Evolutionary conservation across 169 alveolate species (phyloP), one percentile per base, ranked within the genome.

Genomic region (Cardiosporidium cionae): DNA sequence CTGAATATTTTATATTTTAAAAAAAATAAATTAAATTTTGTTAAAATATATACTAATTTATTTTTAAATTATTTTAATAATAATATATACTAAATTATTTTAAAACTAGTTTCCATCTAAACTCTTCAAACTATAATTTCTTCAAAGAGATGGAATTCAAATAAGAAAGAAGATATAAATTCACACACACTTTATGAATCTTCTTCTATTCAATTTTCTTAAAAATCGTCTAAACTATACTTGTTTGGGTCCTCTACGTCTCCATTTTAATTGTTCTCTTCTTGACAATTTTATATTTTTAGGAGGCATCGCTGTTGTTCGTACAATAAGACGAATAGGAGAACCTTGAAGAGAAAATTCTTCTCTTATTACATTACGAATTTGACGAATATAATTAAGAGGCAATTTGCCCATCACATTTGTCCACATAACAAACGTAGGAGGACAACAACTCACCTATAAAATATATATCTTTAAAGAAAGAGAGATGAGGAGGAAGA

Each of bases 351-450:
- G 52, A 16, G 52, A 68, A 70, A 87, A 87, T 35, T 87, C 91
- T 69, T 80, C 90, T 37, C 87, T 63, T 22, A 87, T 71, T 25
- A 88, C 84, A 9, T 76, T 75, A 54, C 77, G 70, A 68, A 87
- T 64, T 78, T 85, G 91, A 23, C 88, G 71, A 79, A 83, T 23
- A 81, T 87, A 87, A 65, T 85, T 85, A 34, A 74, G 80, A 6
- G 93, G 93, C 71, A 85, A 81, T 33, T 66, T 68, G n/a, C 85
- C 86, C 65, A 75, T 84, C 29, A 84, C 87, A 22, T 85, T 85
- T 0, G 91, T 76, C 93, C 93, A 87, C 52, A 86, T 72, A 33
- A 87, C 89, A 58, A 87, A 87, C 7, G 93, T 87, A 16, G 93
- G 93, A 5, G 93, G 93, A 25, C 62, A 22, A 32, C 79, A 28